phyloP scores from a whole-genome alignment of 2,329 filamentous ascomycete genomes.

The Pyricularia sp. region DNA sequence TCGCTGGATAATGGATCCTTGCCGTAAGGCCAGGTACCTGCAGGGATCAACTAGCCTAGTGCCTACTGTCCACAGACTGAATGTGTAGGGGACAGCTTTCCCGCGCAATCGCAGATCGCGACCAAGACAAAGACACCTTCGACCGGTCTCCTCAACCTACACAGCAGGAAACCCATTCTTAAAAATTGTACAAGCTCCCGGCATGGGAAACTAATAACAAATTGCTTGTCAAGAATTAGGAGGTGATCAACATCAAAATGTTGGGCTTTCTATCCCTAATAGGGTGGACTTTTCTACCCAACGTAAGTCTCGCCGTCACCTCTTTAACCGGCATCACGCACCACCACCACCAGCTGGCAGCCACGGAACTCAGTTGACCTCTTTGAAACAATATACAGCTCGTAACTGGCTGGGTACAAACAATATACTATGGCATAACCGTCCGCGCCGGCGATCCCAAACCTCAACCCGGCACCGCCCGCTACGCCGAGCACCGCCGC shows the following conservation, averaged over 20 bases:
- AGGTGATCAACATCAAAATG: conserved; percentile 21
- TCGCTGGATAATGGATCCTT: not conserved
- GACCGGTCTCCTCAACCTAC: not conserved
- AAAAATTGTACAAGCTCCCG: not conserved
- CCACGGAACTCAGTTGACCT: not conserved
- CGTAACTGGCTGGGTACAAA: conserved; percentile 64
- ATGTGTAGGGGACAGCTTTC: not conserved
- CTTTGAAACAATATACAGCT: conserved; percentile 35
- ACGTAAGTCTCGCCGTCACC: conserved; percentile 22
- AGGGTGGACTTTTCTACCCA: conserved; percentile 44
- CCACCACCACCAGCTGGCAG: too few species aligned
- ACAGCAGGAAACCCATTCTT: not conserved
- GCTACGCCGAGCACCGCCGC: conserved; percentile 61
- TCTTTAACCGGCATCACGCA: not conserved
- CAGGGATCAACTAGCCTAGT: not conserved
- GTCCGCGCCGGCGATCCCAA: conserved; percentile 82
- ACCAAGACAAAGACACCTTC: not conserved
- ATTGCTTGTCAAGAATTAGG: not conserved
- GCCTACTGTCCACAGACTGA: not conserved
- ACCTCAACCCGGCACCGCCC: conserved; percentile 55
- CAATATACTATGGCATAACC: conserved; percentile 72
- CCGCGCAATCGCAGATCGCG: not conserved
- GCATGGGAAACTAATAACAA: not conserved
- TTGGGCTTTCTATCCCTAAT: conserved; percentile 38
- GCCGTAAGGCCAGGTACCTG: not conserved